Evolutionary conservation across 768 basidiomycete species (phyloP), one percentile per base, ranked within the genome.

Genomic region (Infundibulicybe gibba): DNA sequence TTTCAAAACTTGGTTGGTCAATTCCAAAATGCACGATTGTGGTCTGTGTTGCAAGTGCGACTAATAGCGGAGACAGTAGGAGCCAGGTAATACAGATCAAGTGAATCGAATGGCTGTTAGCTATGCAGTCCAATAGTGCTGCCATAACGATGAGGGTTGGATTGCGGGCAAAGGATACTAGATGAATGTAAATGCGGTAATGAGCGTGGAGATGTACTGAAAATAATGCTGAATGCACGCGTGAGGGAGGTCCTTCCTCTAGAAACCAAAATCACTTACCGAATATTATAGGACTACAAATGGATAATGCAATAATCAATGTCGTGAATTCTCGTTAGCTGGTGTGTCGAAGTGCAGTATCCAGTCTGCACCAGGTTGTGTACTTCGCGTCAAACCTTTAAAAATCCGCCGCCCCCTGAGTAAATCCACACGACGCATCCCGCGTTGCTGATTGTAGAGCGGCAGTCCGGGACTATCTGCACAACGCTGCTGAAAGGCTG

Each of bases 341-440:
- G 45, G 43, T 15, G 41, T 39, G 32, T 56, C 53, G 15, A 56
- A 45, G 3, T 55, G 41, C 44, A 74, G 51, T 16, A 61, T 52
- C 72, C 71, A 74, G 32, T 62, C 58, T 12, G 61, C 38, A n/a
- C 61, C 63, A 5, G 20, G 30, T 15, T 61, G 56, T 44, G 62
- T 61, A 40, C 61, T 57, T 46, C 68, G 71, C 5, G 66, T 66
- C 49, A 85, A 54, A 25, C 79, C 79, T 40, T 70, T 70, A 59
- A 83, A 85, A 45, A 81, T 57, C 20, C 77, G 75, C 45, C 61
- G 74, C 8, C 79, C 77, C 17, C 67, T 57, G 45, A 85, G 61
- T 31, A 79, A 58, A 49, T 86, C 83, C 41, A 83, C 72, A 14
- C 83, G 72, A 44, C 72, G 67, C 62, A 81, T 68, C 6, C 82